Conservation (phyloP, 768 basidiomycete genomes). For the Podaxis sp. region DNA sequence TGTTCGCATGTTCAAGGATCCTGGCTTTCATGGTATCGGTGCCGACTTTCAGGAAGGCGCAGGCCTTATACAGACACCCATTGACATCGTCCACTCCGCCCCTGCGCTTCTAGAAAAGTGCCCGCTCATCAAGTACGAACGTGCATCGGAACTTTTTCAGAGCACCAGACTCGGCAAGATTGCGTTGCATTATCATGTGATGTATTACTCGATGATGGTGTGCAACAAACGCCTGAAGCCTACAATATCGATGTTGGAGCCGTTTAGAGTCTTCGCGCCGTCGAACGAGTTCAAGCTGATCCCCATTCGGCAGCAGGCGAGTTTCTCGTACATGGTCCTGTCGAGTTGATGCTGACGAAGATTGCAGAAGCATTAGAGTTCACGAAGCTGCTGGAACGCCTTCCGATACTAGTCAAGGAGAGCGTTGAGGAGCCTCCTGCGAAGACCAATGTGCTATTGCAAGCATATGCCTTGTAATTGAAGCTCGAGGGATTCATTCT, state of each 20-base stretch:
- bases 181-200: conserved; percentile 92
- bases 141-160: conserved; percentile 83
- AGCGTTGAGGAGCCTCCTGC: conserved; percentile 15
- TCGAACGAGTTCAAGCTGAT: conserved; percentile 91
- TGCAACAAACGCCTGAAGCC: conserved; percentile 93
- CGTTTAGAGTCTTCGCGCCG: conserved; percentile 93
- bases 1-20: conserved; percentile 91
- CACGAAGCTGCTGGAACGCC: conserved; percentile 85
- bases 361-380: conserved; percentile 55
- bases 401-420: conserved; percentile 97
- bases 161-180: conserved; percentile 93
- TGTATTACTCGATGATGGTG: conserved; percentile 89
- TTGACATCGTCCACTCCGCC: conserved; percentile 91
- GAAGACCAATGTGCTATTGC: conserved; percentile 54
- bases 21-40: conserved; percentile 83
- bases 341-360: too few relatives aligned
- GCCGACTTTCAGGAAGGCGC: conserved; percentile 85
- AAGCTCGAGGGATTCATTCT: conserved; percentile 83
- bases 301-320: conserved; percentile 43
- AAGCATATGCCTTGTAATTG: conserved; percentile 91
- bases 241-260: conserved; percentile 83
- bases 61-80: conserved; percentile 76
- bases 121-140: conserved; percentile 91
- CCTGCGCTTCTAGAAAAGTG: conserved; percentile 94
- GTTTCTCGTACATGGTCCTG: too few relatives aligned